Evolutionary conservation across 139 green algal genomes (phyloP), one percentile per base, ranked within the genome.

Genomic region (Dunaliella sp.): DNA sequence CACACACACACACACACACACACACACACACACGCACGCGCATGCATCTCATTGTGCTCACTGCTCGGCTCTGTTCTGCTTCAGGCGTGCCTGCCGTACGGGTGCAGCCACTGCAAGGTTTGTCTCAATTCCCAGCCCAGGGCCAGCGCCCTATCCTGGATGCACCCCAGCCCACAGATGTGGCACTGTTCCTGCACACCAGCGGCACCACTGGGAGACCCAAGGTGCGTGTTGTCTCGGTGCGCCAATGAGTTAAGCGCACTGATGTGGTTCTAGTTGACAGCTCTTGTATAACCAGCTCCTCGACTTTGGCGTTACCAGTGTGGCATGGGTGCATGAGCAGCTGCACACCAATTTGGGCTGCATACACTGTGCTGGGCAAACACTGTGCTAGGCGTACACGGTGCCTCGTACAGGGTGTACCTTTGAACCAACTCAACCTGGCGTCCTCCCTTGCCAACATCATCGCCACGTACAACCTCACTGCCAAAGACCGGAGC

Each of bases 151-250:
- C 34, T 2, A 80, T 89, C 59, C 26, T 57, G 25, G 86, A 92
- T 35, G 26, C 86, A 1, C 91, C 93, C 0, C 59, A 78, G 37
- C 84, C 88, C 0, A 74, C 81, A 48, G 94, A 96, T 85, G 87
- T 95, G 22, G 94, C 90, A 1, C 89, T 98, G 36, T 95, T 98
- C 48, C 92, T 98, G 30, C 96, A 98, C 93, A 98, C 96, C 57
- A 93, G 83, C 58, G 96, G 96, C 48, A 98, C 96, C 22, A 98
- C 96, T 1, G 89, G 84, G 76, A 89, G 91, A 12, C 94, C 96
- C 81, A 98, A 98, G 91, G 93, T 91, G 35, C n/a, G n/a, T n/a
- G n/a, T n/a, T n/a, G n/a, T n/a, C n/a, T n/a, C n/a, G n/a, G n/a
- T n/a, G n/a, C n/a, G n/a, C n/a, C n/a, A n/a, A n/a, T n/a, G n/a